Evolutionary conservation across 352 stramenopile species (phyloP), one percentile per base, ranked within the genome.

Genomic region (Phytophthora pisi): DNA sequence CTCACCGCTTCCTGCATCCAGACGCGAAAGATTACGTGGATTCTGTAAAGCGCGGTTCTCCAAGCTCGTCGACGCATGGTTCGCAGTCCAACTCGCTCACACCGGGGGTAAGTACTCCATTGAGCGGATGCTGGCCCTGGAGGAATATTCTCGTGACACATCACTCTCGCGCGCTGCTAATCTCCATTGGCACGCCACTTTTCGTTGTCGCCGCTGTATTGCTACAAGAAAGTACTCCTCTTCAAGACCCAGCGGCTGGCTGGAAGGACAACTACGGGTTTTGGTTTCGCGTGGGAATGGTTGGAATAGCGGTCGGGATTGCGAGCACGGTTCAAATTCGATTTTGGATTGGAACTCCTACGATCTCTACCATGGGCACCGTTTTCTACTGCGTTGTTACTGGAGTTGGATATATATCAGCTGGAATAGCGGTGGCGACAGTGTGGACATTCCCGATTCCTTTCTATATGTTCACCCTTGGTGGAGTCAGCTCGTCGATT

Each of bases 221-320:
- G 9, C 30, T 40, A 11, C 7, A 64, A 50, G 46, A 64, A 16
- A 51, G n/a, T 13, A 9, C 56, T 40, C 57, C 57, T 4, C 57
- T 56, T 34, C 57, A 64, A 40, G 57, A 56, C 20, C 57, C 57
- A 4, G 30, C 3, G 11, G 45, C 47, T 16, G 57, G 57, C 0
- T 64, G 57, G 57, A 18, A 49, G 50, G 5, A 7, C 2, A 64
- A 64, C 34, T 47, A 23, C 9, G 46, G 46, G 1, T 64, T 64
- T 28, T 56, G 57, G 57, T 3, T 56, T 31, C 45, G 57, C 11
- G 45, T 56, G 23, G 28, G 31, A 5, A 15, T 55, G 1, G 4
- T 55, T n/a, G 56, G 43, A 24, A 6, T 54, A 38, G 28, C 16
- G 0, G 28, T 31, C 28, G 28, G 28, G 1, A 38, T 38, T 13